These are phyloP conservation scores for Digitaria exilis DNA, from an alignment of 202 grass and related monocot species.

Conservation along the genomic window DNA sequence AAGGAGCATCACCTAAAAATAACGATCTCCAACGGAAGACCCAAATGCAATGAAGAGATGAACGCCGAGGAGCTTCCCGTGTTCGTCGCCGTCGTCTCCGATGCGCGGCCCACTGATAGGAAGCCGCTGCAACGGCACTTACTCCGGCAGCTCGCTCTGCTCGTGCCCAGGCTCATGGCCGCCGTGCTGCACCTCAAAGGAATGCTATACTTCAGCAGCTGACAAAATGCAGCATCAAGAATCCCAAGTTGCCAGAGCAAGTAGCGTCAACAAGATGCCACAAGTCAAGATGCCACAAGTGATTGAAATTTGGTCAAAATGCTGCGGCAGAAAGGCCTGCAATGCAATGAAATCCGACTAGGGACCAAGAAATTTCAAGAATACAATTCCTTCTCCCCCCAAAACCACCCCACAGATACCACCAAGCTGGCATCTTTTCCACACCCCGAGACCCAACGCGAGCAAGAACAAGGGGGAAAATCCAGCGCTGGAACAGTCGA, in stretches of 20 bases:
- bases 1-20: too few species aligned
- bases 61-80: too few species aligned
- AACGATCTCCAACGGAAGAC: too few species aligned
- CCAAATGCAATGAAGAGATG: too few species aligned
- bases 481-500: slow-evolving; percentile 29
- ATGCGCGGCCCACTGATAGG: too few species aligned
- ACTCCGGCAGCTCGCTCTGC: too few species aligned
- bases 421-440: background rate
- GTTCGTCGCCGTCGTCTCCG: too few species aligned
- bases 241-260: slow-evolving; percentile 16
- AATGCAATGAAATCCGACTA: slow-evolving; percentile 20
- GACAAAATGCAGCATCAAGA: slow-evolving; percentile 38
- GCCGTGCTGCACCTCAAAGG: too few species aligned
- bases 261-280: background rate
- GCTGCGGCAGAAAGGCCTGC: background rate
- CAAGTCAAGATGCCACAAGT: background rate
- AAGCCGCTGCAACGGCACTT: too few species aligned
- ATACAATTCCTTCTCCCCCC: background rate
- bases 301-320: background rate
- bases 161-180: too few species aligned
- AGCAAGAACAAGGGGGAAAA: background rate
- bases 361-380: background rate
- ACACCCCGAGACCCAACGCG: background rate
- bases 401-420: too few species aligned
- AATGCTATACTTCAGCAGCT: slow-evolving; percentile 7